Percentiles rank a stretch among this genome's conserved stretches.
Evolutionary conservation across 2,329 filamentous ascomycete genomes (phyloP).

Genomic region (Fusarium sp.): DNA sequence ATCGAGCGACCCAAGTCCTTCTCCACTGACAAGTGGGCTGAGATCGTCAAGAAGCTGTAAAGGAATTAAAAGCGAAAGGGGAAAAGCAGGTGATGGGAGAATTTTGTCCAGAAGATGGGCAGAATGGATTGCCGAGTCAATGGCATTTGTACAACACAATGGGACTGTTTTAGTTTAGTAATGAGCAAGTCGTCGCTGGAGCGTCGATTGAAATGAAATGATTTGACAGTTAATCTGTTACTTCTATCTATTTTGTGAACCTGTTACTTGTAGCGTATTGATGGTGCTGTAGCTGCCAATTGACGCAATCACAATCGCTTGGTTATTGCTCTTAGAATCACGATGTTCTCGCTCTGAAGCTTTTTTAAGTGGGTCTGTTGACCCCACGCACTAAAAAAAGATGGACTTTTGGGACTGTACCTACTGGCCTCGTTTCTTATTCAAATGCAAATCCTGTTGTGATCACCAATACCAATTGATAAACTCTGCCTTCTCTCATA

Average conservation of each 20-base stretch:
- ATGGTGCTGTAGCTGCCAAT: neutral
- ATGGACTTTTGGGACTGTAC: neutral
- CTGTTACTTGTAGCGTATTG: neutral
- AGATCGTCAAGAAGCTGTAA: constrained; percentile 94
- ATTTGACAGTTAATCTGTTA: constrained; percentile 38
- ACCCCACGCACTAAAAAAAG: constrained; percentile 27
- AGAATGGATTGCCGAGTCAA: constrained; percentile 39
- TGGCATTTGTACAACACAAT: constrained; percentile 48
- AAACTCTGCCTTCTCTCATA: neutral
- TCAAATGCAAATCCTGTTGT: neutral
- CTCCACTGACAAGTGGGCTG: constrained; percentile 96
- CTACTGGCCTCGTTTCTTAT: neutral
- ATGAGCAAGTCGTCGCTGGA: constrained; percentile 45
- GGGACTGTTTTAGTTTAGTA: constrained; percentile 47
- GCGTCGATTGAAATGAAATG: constrained; percentile 44
- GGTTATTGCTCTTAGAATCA: neutral
- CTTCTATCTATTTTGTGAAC: neutral
- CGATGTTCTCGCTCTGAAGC: constrained; percentile 5
- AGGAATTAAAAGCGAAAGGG: constrained; percentile 35
- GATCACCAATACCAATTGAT: neutral
- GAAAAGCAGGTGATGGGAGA: constrained; percentile 35
- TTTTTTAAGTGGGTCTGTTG: constrained; percentile 25
- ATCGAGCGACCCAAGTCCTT: constrained; percentile 99
- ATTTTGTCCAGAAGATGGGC: constrained; percentile 35
- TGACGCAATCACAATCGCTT: neutral